phyloP scores from a whole-genome alignment of 768 basidiomycete genomes.

The Hemileccinum impolitum region DNA sequence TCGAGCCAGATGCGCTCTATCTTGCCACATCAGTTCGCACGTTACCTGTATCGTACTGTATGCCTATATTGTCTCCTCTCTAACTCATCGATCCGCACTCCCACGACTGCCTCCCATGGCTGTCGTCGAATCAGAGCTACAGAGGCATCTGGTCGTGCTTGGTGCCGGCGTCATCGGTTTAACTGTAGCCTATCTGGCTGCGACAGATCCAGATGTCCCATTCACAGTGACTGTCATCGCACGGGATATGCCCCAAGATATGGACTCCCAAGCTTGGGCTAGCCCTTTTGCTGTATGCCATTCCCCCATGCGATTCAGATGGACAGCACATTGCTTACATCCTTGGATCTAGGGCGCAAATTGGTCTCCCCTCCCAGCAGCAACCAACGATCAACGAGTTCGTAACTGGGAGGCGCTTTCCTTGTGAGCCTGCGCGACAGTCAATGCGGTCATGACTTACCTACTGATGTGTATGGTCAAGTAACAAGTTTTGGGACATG shows the following conservation, averaged over 20 bases:
- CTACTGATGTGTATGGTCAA: constrained; percentile 17
- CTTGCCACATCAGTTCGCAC: not conserved
- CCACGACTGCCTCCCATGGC: constrained; percentile 9
- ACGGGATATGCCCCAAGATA: constrained; percentile 36
- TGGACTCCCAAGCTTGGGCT: constrained; percentile 43
- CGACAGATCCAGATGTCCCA: constrained; percentile 17
- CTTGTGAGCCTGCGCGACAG: constrained; percentile 33
- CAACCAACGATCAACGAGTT: constrained; percentile 30
- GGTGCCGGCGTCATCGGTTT: constrained; percentile 41
- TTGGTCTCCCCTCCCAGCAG: constrained; percentile 44
- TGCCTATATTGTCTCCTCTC: not conserved
- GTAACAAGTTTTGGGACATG: constrained; percentile 48
- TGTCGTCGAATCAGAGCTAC: not conserved
- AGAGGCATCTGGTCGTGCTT: constrained; percentile 29
- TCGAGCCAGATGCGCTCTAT: not conserved
- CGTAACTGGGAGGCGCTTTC: constrained; percentile 38
- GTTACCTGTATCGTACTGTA: no score
- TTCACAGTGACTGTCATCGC: constrained; percentile 31
- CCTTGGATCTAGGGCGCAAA: constrained; percentile 38
- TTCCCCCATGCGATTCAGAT: not conserved
- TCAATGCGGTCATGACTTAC: not conserved
- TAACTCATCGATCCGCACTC: not conserved
- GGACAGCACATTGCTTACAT: not conserved
- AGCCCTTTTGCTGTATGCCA: constrained; percentile 49
- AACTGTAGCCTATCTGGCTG: constrained; percentile 33